Percentiles rank a stretch among this genome's conserved stretches.
Evolutionary conservation across 1,284 basidiomycete species (phyloP).

Genomic region (Filobasidium uniguttulatum): DNA sequence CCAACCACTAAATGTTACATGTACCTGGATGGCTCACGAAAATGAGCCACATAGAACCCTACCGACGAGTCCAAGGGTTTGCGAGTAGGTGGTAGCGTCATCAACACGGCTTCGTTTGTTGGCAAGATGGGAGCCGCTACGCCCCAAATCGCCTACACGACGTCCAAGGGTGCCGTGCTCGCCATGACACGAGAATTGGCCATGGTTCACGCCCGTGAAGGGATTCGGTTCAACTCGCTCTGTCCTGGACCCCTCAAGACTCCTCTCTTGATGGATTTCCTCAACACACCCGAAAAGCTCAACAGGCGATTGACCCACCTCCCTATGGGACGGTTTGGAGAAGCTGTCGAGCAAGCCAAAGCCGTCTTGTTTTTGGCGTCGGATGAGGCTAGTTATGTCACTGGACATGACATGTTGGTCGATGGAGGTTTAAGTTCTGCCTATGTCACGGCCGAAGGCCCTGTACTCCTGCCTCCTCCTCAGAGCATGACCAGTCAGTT

Average conservation of each 20-base stretch:
- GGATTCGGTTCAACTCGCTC: constrained; percentile 84
- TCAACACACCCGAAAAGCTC: constrained; percentile 91
- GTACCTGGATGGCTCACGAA: background rate
- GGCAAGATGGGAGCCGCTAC: constrained; percentile 87
- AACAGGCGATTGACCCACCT: constrained; percentile 79
- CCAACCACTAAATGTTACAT: background rate
- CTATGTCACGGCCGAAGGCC: constrained; percentile 49
- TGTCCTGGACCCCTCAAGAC: constrained; percentile 91
- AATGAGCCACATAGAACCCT: constrained; percentile 47
- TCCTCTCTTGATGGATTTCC: constrained; percentile 91
- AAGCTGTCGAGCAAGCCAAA: constrained; percentile 85
- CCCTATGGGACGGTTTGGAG: constrained; percentile 93
- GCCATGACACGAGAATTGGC: constrained; percentile 97
- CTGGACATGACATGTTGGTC: constrained; percentile 85
- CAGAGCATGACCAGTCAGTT: constrained; percentile 7
- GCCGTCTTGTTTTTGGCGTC: constrained; percentile 64
- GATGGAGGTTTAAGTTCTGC: constrained; percentile 80
- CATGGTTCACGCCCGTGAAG: constrained; percentile 92
- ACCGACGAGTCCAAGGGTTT: constrained; percentile 66
- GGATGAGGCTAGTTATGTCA: constrained; percentile 40
- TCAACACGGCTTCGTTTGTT: constrained; percentile 92
- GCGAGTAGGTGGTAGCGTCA: constrained; percentile 76
- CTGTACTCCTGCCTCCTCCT: constrained; percentile 19
- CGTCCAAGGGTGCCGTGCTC: constrained; percentile 67
- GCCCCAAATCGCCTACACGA: constrained; percentile 71